Evolutionary conservation across 495 filamentous ascomycete genomes (phyloP).

Genomic region (Neurospora terricola): DNA sequence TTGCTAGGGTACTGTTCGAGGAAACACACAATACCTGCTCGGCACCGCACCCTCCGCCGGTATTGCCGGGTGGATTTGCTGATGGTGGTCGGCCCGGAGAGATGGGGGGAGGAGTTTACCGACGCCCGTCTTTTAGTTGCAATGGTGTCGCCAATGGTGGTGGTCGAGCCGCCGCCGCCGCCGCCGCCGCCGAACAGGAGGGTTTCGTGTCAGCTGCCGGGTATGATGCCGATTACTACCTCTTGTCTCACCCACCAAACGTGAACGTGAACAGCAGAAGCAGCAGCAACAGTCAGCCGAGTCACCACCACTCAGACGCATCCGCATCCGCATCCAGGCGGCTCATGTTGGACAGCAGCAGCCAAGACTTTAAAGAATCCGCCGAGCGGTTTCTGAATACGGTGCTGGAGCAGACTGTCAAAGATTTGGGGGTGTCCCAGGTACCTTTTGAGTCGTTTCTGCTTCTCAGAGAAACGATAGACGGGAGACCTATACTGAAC

Average conservation of each 20-base stretch:
- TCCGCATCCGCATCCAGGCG: neutral
- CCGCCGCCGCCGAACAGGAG: neutral
- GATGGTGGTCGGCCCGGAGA: neutral
- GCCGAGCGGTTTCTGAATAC: slow-evolving; percentile 5
- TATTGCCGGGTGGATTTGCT: neutral
- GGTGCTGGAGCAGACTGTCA: slow-evolving; percentile 5
- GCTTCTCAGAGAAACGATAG: neutral
- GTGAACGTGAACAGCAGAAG: neutral
- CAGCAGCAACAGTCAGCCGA: neutral
- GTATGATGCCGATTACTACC: neutral
- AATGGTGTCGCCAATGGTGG: neutral
- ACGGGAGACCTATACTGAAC: neutral
- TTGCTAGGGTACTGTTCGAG: slow-evolving; percentile 2
- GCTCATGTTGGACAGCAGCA: neutral
- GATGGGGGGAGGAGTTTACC: neutral
- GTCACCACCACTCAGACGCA: neutral
- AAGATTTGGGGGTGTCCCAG: neutral
- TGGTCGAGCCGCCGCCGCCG: neutral
- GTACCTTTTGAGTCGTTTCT: neutral
- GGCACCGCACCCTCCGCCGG: neutral
- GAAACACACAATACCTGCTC: neutral
- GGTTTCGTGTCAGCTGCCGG: neutral
- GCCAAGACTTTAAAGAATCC: slow-evolving; percentile 2
- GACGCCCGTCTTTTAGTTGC: neutral
- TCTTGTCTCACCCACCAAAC: neutral